Conservation (phyloP, 192 early-diverging fungal species). For the Funneliformis mosseae region DNA sequence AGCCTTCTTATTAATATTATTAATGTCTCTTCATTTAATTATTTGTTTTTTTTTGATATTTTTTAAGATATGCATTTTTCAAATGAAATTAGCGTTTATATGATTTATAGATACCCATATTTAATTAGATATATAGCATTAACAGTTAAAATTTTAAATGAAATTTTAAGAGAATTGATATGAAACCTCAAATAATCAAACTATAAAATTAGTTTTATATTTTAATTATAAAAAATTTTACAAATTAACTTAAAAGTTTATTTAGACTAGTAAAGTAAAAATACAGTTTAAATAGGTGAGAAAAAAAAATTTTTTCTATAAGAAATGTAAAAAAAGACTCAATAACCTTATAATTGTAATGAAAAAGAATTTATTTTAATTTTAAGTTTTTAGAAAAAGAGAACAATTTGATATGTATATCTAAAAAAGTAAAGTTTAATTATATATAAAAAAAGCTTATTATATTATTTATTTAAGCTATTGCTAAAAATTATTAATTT, state of each 20-base stretch:
- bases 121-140: constrained; percentile 17
- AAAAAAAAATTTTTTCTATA: not conserved
- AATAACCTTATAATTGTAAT: not conserved
- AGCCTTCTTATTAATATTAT: too few relatives aligned
- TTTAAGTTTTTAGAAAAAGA: not conserved
- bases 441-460: too few relatives aligned
- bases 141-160: not conserved
- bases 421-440: too few relatives aligned
- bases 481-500: too few relatives aligned
- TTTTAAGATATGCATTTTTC: too few relatives aligned
- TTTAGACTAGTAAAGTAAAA: too few relatives aligned
- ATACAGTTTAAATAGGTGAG: not conserved
- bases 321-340: not conserved
- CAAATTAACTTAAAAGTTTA: too few relatives aligned
- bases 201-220: not conserved
- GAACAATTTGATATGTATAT: not conserved
- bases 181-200: not conserved
- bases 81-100: too few relatives aligned
- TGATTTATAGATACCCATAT: not conserved
- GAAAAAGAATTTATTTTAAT: not conserved
- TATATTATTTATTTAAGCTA: too few relatives aligned
- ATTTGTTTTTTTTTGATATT: too few relatives aligned
- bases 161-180: not conserved
- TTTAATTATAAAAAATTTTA: not conserved
- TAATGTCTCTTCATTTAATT: too few relatives aligned